A percentile compares a stretch with the other conserved stretches of the same genome.
These are phyloP conservation scores for Protomyces inouyei DNA, from an alignment of 1,139 yeast species.

Conservation along the genomic window DNA sequence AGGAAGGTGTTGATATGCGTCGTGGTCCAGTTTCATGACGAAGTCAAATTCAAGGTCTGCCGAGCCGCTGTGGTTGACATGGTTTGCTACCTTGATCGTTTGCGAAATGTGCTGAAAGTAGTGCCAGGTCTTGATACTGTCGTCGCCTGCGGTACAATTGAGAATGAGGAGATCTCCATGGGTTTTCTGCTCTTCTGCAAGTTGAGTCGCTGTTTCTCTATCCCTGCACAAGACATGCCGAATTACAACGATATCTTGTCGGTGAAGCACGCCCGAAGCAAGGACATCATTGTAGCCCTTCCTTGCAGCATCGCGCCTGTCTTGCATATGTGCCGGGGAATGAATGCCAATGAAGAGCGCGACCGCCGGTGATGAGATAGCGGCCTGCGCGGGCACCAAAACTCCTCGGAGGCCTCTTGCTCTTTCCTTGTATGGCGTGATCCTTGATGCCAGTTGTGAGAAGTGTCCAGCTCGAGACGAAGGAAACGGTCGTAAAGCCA, in stretches of 20 bases:
- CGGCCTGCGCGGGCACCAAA: no score
- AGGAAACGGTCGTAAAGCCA: no score
- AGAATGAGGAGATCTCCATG: conserved; percentile 9
- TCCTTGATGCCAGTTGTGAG: no score
- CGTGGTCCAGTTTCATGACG: conserved; percentile 7
- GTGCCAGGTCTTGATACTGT: conserved; percentile 3
- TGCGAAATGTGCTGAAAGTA: background rate
- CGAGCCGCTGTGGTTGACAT: background rate
- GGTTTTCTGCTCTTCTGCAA: background rate
- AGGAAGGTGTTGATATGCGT: conserved; percentile 6
- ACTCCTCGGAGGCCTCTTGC: no score
- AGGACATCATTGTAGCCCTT: background rate
- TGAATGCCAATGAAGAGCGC: background rate
- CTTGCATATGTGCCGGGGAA: background rate
- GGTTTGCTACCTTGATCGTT: background rate
- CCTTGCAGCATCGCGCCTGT: background rate
- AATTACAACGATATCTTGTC: background rate
- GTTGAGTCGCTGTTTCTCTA: no score
- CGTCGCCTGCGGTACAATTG: conserved; percentile 1
- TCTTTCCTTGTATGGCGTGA: no score
- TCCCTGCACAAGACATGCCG: background rate
- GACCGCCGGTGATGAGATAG: background rate
- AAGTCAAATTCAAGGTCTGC: background rate
- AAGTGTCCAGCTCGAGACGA: no score
- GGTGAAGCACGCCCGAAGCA: background rate